These are phyloP conservation scores for Akanthomyces muscarius DNA, from an alignment of 2,329 filamentous ascomycete species.

Conservation along the genomic window DNA sequence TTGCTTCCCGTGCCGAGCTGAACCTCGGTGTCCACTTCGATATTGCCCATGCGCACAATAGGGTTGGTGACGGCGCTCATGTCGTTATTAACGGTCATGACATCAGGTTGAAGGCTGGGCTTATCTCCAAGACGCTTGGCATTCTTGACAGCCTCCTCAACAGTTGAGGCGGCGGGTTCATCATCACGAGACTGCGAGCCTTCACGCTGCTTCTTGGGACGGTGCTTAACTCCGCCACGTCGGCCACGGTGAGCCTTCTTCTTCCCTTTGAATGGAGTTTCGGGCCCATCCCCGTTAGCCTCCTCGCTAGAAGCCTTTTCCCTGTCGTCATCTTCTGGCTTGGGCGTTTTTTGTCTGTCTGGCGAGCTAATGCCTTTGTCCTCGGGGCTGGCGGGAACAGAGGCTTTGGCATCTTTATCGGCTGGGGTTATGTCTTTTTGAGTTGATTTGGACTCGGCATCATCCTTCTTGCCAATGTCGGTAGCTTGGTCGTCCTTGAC, in stretches of 20 bases:
- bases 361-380: background rate
- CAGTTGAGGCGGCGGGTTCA: constrained; percentile 39
- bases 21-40: constrained; percentile 60
- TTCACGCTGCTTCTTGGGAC: constrained; percentile 54
- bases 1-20: constrained; percentile 80
- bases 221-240: constrained; percentile 67
- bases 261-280: constrained; percentile 51
- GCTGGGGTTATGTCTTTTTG: background rate
- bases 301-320: constrained; percentile 16
- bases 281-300: constrained; percentile 16
- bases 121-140: constrained; percentile 55
- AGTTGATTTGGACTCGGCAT: background rate
- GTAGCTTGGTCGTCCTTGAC: background rate
- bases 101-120: constrained; percentile 56
- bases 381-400: background rate
- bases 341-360: background rate
- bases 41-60: constrained; percentile 58
- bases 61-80: constrained; percentile 57
- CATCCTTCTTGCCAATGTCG: background rate
- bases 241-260: constrained; percentile 67
- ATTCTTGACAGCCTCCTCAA: constrained; percentile 59
- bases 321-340: background rate
- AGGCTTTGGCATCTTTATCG: background rate
- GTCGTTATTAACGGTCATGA: constrained; percentile 54
- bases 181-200: constrained; percentile 48